phyloP scores from a whole-genome alignment of 306 rosid genomes.

The Myrica gale region DNA sequence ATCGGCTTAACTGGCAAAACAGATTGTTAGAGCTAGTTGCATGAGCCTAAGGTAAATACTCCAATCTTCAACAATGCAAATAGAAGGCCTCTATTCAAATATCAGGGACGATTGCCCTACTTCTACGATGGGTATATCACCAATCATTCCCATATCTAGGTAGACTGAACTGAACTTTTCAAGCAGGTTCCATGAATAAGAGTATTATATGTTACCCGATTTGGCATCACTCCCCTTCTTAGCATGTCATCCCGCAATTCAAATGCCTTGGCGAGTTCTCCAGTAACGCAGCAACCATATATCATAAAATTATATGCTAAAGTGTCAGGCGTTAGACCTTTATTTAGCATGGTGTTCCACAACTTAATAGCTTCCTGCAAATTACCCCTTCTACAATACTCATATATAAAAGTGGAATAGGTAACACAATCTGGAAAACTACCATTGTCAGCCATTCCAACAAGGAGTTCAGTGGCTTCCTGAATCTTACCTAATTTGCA shows the following conservation, averaged over 20 bases:
- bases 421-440: slow-evolving; percentile 77
- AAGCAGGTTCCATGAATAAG: slow-evolving; percentile 34
- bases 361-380: slow-evolving; percentile 56
- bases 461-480: slow-evolving; percentile 65
- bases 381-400: slow-evolving; percentile 67
- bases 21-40: not conserved
- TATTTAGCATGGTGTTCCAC: slow-evolving; percentile 80
- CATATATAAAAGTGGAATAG: slow-evolving; percentile 78
- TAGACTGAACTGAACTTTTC: slow-evolving; percentile 17
- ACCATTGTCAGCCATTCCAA: slow-evolving; percentile 61
- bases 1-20: not conserved
- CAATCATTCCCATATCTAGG: not conserved
- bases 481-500: slow-evolving; percentile 71
- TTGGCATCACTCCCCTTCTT: slow-evolving; percentile 60
- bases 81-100: not conserved
- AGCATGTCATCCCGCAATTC: slow-evolving; percentile 85
- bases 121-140: not conserved
- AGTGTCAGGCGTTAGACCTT: slow-evolving; percentile 72
- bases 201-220: slow-evolving; percentile 35
- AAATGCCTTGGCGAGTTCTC: slow-evolving; percentile 64
- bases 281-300: slow-evolving; percentile 78
- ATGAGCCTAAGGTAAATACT: not conserved
- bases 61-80: not conserved
- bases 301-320: slow-evolving; percentile 74
- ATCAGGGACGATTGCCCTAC: not conserved